phyloP scores from a whole-genome alignment of 2,329 filamentous ascomycete species.

The Pseudopyricularia cyperi region DNA sequence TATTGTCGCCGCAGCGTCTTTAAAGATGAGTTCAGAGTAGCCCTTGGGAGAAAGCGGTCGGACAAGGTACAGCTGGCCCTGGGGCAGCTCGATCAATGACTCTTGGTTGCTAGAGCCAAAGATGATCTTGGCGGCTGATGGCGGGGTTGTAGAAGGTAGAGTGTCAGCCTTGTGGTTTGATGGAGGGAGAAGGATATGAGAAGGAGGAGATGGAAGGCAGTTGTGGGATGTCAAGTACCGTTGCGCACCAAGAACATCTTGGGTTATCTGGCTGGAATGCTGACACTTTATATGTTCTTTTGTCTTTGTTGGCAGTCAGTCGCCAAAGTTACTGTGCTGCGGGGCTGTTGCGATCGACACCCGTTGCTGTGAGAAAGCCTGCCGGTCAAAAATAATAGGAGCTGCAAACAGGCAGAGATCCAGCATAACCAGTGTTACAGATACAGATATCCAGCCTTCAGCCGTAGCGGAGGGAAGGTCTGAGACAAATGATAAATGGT shows the following conservation, averaged over 20 bases:
- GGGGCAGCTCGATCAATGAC: conserved; percentile 83
- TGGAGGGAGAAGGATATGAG: neutral
- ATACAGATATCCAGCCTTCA: neutral
- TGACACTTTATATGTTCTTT: neutral
- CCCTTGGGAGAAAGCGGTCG: conserved; percentile 91
- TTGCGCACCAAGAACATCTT: conserved; percentile 29
- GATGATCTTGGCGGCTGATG: conserved; percentile 74
- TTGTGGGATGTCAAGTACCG: conserved; percentile 16
- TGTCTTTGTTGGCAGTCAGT: neutral
- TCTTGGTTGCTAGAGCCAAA: conserved; percentile 83
- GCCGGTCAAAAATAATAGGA: neutral
- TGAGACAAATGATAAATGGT: neutral
- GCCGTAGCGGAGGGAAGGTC: neutral
- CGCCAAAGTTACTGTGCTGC: neutral
- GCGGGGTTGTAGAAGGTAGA: neutral
- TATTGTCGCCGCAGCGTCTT: conserved; percentile 86
- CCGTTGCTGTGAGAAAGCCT: neutral
- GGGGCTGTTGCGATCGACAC: neutral
- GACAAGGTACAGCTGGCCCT: conserved; percentile 95
- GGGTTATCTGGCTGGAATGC: neutral
- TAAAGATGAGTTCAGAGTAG: conserved; percentile 98
- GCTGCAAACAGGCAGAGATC: neutral
- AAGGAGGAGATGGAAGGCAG: neutral
- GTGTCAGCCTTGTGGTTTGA: conserved; percentile 1
- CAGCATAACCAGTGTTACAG: no score